A percentile compares a stretch with the other conserved stretches of the same genome.
Conservation (phyloP, 176 grass and related monocot species). For the Eleusine indica region DNA sequence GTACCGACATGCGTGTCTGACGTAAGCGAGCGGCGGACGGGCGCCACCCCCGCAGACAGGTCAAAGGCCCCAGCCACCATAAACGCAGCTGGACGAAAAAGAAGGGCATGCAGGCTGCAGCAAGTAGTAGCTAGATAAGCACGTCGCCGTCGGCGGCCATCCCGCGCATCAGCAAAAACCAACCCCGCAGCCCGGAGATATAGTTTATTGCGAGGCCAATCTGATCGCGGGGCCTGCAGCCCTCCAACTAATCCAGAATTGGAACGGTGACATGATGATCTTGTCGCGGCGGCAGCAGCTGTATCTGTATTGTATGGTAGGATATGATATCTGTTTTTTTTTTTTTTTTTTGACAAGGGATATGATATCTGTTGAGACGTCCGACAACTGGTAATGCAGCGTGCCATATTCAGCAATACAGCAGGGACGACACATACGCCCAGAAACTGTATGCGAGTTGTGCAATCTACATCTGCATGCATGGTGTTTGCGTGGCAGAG, state of each 20-base stretch:
- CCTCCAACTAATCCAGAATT: not conserved
- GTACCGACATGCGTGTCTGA: not conserved
- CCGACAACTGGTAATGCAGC: not conserved
- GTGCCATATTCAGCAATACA: not conserved
- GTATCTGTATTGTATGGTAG: too few species aligned
- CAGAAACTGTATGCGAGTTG: too few species aligned
- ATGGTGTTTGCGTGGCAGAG: not conserved
- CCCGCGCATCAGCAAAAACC: conserved; percentile 7
- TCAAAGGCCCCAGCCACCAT: conserved; percentile 23
- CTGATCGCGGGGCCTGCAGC: not conserved
- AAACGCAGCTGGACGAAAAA: not conserved
- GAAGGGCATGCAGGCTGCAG: too few species aligned
- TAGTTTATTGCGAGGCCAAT: conserved; percentile 28
- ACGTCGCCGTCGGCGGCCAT: not conserved
- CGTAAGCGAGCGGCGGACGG: not conserved
- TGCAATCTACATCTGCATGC: not conserved
- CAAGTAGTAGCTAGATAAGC: not conserved
- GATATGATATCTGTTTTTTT: not conserved
- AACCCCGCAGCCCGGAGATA: not conserved
- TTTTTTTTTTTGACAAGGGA: too few species aligned
- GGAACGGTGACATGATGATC: not conserved
- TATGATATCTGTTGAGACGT: not conserved
- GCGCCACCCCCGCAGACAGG: not conserved
- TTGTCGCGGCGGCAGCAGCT: not conserved
- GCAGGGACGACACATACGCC: not conserved